phyloP scores from a whole-genome alignment of 2,329 filamentous ascomycete species.

The Leptographium galeiforme region DNA sequence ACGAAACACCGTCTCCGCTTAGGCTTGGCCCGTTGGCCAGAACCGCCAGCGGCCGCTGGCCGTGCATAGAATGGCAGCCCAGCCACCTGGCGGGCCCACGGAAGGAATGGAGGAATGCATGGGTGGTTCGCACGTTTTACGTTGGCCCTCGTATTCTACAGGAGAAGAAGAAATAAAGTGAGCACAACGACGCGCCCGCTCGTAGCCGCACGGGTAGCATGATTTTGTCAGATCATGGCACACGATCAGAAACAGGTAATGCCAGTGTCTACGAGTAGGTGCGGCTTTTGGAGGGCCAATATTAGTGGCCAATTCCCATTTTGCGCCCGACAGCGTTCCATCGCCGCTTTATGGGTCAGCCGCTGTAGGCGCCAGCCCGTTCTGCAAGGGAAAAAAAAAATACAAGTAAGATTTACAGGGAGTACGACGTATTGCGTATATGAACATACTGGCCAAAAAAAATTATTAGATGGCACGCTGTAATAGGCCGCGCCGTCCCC shows the following conservation, averaged over 20 bases:
- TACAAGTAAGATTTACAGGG: not conserved
- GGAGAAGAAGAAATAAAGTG: not conserved
- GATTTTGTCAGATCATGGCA: too few species aligned
- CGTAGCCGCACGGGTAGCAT: too few species aligned
- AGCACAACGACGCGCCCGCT: too few species aligned
- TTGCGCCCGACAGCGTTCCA: too few species aligned
- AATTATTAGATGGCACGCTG: too few species aligned
- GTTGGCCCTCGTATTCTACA: not conserved
- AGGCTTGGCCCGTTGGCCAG: not conserved
- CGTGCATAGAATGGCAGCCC: not conserved
- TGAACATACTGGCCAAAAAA: too few species aligned
- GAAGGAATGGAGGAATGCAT: not conserved
- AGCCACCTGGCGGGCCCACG: not conserved
- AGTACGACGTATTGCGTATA: not conserved
- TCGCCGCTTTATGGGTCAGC: not conserved
- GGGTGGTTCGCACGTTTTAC: not conserved
- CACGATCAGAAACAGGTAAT: too few species aligned
- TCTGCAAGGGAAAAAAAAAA: not conserved
- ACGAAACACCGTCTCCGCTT: not conserved
- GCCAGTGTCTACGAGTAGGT: too few species aligned
- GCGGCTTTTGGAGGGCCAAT: not conserved
- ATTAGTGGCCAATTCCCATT: not conserved
- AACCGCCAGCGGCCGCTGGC: too few species aligned
- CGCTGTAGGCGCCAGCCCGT: not conserved
- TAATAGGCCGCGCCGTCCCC: too few species aligned